Conservation (phyloP, 768 basidiomycete genomes). For the Erythrobasidium yunnanense region DNA sequence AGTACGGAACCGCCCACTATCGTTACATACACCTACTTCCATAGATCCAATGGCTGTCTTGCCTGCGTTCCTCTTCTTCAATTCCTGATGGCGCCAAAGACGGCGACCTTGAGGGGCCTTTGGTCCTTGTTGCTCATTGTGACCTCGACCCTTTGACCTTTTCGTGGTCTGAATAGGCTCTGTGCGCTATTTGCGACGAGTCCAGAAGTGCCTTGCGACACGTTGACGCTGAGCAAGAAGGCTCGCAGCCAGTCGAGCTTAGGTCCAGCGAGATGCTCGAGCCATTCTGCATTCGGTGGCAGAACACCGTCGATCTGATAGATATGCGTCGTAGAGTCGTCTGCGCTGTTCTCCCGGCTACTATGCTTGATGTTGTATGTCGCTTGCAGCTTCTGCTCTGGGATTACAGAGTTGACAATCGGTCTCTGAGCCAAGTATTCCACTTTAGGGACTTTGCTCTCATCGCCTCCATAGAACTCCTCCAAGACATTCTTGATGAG, state of each 20-base stretch:
- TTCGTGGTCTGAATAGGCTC: conserved; percentile 71
- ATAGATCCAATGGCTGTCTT: too few relatives aligned
- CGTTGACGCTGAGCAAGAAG: conserved; percentile 63
- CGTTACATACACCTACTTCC: too few relatives aligned
- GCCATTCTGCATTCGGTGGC: conserved; percentile 63
- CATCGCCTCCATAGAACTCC: conserved; percentile 65
- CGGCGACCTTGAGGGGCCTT: conserved; percentile 51
- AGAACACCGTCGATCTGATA: conserved; percentile 46
- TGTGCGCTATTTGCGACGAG: conserved; percentile 83
- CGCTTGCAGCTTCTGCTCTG: conserved; percentile 24
- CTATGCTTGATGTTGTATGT: conserved; percentile 45
- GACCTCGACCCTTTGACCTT: conserved; percentile 66
- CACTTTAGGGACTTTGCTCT: conserved; percentile 59
- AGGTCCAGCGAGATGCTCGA: conserved; percentile 71
- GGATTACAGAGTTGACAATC: conserved; percentile 39
- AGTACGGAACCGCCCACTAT: too few relatives aligned
- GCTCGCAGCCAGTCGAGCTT: conserved; percentile 76
- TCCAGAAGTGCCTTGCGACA: conserved; percentile 65
- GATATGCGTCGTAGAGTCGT: conserved; percentile 45
- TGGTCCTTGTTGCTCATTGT: conserved; percentile 43
- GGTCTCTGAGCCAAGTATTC: conserved; percentile 68
- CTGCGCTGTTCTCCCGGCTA: conserved; percentile 48
- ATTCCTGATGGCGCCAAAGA: conserved; percentile 53
- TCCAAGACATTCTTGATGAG: conserved; percentile 71
- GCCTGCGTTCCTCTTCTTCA: neutral